These are phyloP conservation scores for Claviceps arundinis DNA, from an alignment of 2,329 filamentous ascomycete genomes.

Conservation along the genomic window DNA sequence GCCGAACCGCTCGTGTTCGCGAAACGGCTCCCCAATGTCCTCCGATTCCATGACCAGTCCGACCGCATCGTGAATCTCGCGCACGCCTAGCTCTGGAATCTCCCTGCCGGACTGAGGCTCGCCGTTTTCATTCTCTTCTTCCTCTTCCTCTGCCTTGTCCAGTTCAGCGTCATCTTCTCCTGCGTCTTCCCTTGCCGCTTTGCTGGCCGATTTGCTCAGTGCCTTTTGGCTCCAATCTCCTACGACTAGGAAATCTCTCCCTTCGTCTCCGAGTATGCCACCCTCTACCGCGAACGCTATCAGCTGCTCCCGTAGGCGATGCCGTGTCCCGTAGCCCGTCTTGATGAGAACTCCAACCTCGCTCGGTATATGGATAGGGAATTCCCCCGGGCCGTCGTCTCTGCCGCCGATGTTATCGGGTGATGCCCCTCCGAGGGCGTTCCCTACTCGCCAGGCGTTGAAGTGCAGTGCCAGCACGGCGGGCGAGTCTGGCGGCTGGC, in stretches of 20 bases:
- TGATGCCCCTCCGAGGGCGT: conserved; percentile 14
- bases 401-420: conserved; percentile 29
- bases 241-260: conserved; percentile 32
- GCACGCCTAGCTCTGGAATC: neutral
- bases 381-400: conserved; percentile 16
- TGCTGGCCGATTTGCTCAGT: conserved; percentile 6
- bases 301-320: conserved; percentile 33
- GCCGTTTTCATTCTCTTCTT: neutral
- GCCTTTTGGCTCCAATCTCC: conserved; percentile 29
- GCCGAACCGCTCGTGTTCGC: conserved; percentile 21
- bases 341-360: conserved; percentile 41
- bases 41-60: conserved; percentile 19
- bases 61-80: conserved; percentile 28
- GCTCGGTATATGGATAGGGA: conserved; percentile 28
- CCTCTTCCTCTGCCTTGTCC: neutral
- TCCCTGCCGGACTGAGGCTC: neutral
- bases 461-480: conserved; percentile 21
- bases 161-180: conserved; percentile 14
- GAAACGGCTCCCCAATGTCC: conserved; percentile 13
- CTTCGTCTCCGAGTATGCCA: conserved; percentile 22
- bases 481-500: conserved; percentile 21
- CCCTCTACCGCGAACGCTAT: conserved; percentile 24
- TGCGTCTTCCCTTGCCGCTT: conserved; percentile 18
- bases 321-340: conserved; percentile 41
- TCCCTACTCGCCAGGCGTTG: conserved; percentile 19